Base-by-base conservation (phyloP, 192 early-diverging fungal species). In the Coemansia sp. region DNA sequence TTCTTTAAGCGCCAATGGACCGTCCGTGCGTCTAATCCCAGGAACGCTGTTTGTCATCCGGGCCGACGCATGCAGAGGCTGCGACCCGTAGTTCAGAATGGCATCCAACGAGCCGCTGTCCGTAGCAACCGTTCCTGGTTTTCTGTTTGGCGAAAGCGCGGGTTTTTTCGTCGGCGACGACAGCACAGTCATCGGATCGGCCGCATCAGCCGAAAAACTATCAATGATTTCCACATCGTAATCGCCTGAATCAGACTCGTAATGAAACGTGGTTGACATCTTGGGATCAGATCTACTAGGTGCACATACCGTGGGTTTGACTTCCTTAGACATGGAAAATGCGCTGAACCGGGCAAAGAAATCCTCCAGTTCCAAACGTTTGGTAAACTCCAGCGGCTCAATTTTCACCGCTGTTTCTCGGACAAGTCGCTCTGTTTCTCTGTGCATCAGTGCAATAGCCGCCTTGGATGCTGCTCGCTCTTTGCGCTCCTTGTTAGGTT, bases 371-470 rank as follows among this genome's bases (percentile, higher is more conserved):
- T 32, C 33, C 15, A 81, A 67, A 0, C 65, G 67, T 17, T 34
- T 52, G 2, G 79, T 81, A 41, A 64, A 81, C 11, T 81, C 79
- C 20, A 67, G 9, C 2, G 79, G 79, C 38, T 81, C 68, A 34
- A 81, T 67, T 11, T 64, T 57, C 28, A 81, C 74, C 0, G 71
- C 64, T 28, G 79, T 81, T 33, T 81, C 79, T 48, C 79, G 79
- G 32, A 81, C 60, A n/a, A 83, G 65, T 0, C 81, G 72, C 43
- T 74, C 75, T 14, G 81, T 75, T 55, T 83, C 81, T 51, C 74
- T 71, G 52, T 78, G 81, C 37, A 83, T 78, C 51, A 36, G 51
- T 1, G 54, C 52, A 51, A 83, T 64, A 0, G 81, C 81, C 15
- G 64, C 60, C 57, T 82, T 82, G 7, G 79, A 76, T 12, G 79